phyloP scores from a whole-genome alignment of 208 protist species.

The Acanthamoeba triangularis region DNA sequence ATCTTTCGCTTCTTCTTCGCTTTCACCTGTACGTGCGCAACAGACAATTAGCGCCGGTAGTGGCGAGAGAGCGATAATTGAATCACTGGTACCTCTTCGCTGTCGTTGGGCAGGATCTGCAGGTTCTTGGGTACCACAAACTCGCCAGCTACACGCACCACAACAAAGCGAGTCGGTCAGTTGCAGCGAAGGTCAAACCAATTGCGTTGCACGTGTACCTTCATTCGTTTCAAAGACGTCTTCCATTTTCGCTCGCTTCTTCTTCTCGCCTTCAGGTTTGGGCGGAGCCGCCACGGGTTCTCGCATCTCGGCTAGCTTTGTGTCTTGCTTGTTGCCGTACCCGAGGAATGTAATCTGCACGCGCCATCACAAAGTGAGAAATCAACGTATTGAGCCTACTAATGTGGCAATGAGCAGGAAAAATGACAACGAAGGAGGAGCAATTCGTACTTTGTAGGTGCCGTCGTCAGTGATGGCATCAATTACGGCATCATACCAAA shows the following conservation, averaged over 20 bases:
- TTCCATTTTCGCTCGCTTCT: constrained; percentile 8
- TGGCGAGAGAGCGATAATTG: too few relatives aligned
- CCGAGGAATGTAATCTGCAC: constrained; percentile 41
- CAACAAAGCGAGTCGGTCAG: not conserved
- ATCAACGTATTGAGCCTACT: not conserved
- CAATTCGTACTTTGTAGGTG: not conserved
- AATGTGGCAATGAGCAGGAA: not conserved
- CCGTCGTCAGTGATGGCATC: constrained; percentile 29
- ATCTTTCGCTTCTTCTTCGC: constrained; percentile 76
- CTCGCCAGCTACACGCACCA: not conserved
- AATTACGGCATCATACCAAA: constrained; percentile 35
- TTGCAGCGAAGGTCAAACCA: not conserved
- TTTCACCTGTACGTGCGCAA: too few relatives aligned
- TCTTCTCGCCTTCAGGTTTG: not conserved
- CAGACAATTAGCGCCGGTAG: too few relatives aligned
- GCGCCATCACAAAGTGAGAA: not conserved
- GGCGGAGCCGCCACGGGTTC: not conserved
- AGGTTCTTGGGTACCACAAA: constrained; percentile 64
- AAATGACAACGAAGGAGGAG: too few relatives aligned
- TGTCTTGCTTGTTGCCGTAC: constrained; percentile 66
- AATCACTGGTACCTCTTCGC: too few relatives aligned
- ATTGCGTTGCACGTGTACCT: not conserved
- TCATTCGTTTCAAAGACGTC: constrained; percentile 20
- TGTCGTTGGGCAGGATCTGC: constrained; percentile 51
- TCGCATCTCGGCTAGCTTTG: not conserved